A percentile compares a stretch with the other conserved stretches of the same genome.
These are phyloP conservation scores for Lactifluus hygrophoroides DNA, from an alignment of 768 basidiomycete species.

Conservation along the genomic window DNA sequence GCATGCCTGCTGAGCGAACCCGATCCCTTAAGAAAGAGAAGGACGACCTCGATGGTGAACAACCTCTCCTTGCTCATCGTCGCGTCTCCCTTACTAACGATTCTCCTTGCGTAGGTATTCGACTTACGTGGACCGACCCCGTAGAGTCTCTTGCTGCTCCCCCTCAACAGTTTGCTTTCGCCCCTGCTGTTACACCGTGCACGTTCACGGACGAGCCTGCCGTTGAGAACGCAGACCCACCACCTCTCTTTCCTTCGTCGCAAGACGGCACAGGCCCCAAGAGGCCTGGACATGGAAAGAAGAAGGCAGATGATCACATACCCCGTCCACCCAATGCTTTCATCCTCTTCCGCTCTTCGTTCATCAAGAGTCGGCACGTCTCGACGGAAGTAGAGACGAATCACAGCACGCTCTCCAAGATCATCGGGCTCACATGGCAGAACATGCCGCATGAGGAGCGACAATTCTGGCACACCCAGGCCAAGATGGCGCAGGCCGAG, in stretches of 20 bases:
- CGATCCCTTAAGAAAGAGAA: constrained; percentile 18
- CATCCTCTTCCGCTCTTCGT: constrained; percentile 78
- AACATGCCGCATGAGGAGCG: constrained; percentile 68
- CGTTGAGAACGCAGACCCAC: constrained; percentile 30
- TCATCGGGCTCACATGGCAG: constrained; percentile 78
- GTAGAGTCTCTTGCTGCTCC: constrained; percentile 31
- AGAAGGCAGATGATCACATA: constrained; percentile 67
- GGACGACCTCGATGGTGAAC: constrained; percentile 8
- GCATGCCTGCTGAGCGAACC: constrained; percentile 21
- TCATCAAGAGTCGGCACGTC: constrained; percentile 72
- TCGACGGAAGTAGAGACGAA: constrained; percentile 72
- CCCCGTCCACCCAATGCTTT: constrained; percentile 82
- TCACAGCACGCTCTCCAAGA: constrained; percentile 77
- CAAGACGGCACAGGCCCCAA: constrained; percentile 30
- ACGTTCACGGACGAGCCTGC: constrained; percentile 44
- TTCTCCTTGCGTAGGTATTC: constrained; percentile 25
- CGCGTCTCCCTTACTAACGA: background rate
- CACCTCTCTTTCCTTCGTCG: constrained; percentile 52
- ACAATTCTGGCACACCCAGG: constrained; percentile 69
- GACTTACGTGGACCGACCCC: constrained; percentile 40
- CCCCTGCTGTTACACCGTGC: constrained; percentile 48
- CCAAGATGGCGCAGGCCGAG: constrained; percentile 61
- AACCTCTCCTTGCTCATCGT: background rate
- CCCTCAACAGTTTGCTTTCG: constrained; percentile 43
- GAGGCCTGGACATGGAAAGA: constrained; percentile 51